Base-by-base conservation (phyloP, 305 asterid species). In the Solanum chacoense region DNA sequence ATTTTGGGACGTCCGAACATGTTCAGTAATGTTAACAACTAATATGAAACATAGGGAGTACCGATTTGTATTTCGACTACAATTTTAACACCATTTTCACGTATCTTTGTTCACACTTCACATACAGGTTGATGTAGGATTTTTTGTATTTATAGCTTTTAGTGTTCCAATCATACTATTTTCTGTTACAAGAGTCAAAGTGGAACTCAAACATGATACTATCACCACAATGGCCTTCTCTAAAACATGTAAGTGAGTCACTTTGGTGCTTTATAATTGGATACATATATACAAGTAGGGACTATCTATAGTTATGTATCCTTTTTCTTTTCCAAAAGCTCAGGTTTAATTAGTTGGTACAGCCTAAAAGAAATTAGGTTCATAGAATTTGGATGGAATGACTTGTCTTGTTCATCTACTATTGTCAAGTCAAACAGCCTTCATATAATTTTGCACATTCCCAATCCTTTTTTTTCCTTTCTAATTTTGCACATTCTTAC, bases 1-100 rank as follows among this genome's bases (percentile, higher is more conserved):
- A 29, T 29, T 14, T 7, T 72, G n/a, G 3, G 6, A 13, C 0
- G 11, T 59, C 0, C 7, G 0, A 6, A 29, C 7, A 72, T 0
- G 0, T 7, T 29, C 0, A 72, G 0, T 7, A 73, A 71, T 1
- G 1, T 73, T 31, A 4, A 73, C 24, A 73, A 16, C 0, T 72
- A 31, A 73, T 73, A 73, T 73, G 38, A 2, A 73, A 76, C 16
- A 3, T 5, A 8, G 0, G 6, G 12, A 59, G 26, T 22, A 59
- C 0, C 12, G 6, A 59, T 59, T 75, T 20, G 9, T 20, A 34
- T 20, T 32, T 74, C 1, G 11, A 73, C 11, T 7, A 14, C 24
- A 73, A 31, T 8, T 22, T 59, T 20, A 59, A 59, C 1, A 59
- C 6, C 28, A 22, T 20, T 73, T 74, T 75, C 28, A 9, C 1